Evolutionary conservation across 2,329 filamentous ascomycete species (phyloP), one percentile per base, ranked within the genome.

Genomic region (Juglanconis sp.): DNA sequence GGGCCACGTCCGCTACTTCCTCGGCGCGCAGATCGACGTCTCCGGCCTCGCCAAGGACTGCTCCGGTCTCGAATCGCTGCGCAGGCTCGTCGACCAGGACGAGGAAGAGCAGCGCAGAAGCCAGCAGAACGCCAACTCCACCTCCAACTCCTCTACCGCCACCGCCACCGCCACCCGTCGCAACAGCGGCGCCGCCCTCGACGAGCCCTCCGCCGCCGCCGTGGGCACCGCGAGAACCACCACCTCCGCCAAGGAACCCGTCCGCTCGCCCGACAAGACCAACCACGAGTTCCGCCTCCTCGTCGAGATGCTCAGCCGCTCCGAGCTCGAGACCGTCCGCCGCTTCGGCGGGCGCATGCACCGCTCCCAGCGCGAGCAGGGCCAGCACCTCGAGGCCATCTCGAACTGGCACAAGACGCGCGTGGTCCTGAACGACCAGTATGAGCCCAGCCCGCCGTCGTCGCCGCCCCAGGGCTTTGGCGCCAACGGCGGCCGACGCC

Each of bases 11-110:
- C 81, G 88, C 34, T 92, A 91, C 69, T 74, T 85, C 67, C 84
- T 92, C 57, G 89, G 89, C 31, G 88, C 88, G 0, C 88, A 91
- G 69, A 84, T 91, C 34, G 89, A 91, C 63, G 76, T 91, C 5
- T 88, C 85, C 1, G 86, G 87, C 3, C 77, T 91, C 0, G 84
- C 86, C 17, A 88, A 87, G 67, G 85, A 89, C 48, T 84, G 81
- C 63, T 80, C 83, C 1, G 87, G 87, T 24, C 80, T 91, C 47
- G 85, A 88, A 9, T 86, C 85, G 0, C 75, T 90, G 15, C 77
- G 78, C 55, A 75, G 74, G 8, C 75, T 88, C 34, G 72, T 82
- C 3, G 66, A 68, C 15, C 68, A 73, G 32, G 70, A 74, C n/a
- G 61, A 62, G 11, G 69, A 71, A 4, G 68, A 64, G 51, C 68